Percentiles rank a stretch among this genome's conserved stretches.
phyloP scores from a whole-genome alignment of 768 basidiomycete species.

The Cyclocybe aegerita region DNA sequence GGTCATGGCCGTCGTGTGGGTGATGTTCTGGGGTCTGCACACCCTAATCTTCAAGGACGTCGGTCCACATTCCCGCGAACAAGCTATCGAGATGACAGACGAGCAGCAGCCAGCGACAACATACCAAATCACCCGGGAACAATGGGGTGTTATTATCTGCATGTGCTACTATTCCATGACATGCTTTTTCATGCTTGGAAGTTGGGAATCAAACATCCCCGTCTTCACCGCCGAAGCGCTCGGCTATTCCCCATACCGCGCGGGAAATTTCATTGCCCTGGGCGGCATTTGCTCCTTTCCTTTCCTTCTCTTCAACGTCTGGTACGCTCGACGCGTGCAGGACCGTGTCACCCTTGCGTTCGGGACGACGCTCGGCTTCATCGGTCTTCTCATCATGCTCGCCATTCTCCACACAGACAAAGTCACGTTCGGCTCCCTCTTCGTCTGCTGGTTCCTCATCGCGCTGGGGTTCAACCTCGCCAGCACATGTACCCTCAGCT shows the following conservation, averaged over 20 bases:
- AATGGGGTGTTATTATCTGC: constrained; percentile 53
- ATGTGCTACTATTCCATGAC: constrained; percentile 75
- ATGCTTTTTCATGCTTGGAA: constrained; percentile 68
- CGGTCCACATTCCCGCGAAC: constrained; percentile 13
- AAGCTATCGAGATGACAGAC: constrained; percentile 39
- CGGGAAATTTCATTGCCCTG: constrained; percentile 71
- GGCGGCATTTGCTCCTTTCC: constrained; percentile 63
- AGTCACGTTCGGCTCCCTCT: constrained; percentile 47
- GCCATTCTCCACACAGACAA: constrained; percentile 38
- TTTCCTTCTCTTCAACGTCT: constrained; percentile 62
- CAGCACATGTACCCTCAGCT: constrained; percentile 65
- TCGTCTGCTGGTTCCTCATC: constrained; percentile 54
- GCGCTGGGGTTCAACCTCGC: constrained; percentile 74
- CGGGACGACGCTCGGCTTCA: constrained; percentile 49
- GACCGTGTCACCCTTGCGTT: constrained; percentile 58
- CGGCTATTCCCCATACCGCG: constrained; percentile 58
- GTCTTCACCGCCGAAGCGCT: constrained; percentile 52
- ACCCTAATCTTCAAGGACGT: constrained; percentile 40
- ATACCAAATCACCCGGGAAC: constrained; percentile 14
- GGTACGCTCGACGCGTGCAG: constrained; percentile 55
- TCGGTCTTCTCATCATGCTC: constrained; percentile 53
- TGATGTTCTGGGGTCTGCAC: constrained; percentile 45
- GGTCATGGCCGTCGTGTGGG: constrained; percentile 57
- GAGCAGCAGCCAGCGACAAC: constrained; percentile 17
- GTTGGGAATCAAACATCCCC: constrained; percentile 70